Evolutionary conservation across 257 asterid species (phyloP).

Genomic region (Forsythia suspensa): DNA sequence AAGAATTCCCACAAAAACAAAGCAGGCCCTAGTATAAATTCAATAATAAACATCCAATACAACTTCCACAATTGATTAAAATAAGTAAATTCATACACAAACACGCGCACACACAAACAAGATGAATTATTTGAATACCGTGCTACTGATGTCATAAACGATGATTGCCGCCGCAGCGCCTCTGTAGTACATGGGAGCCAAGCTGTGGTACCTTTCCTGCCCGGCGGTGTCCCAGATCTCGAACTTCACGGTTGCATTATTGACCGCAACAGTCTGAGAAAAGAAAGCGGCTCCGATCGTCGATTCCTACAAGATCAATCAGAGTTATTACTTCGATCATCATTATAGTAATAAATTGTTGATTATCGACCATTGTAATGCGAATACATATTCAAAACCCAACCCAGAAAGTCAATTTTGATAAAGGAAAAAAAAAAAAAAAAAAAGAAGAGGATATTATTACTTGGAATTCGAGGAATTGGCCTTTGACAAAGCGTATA

Average conservation of each 20-base stretch:
- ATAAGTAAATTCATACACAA: background rate
- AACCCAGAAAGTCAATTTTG: background rate
- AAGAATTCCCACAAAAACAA: background rate
- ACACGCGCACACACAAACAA: no score
- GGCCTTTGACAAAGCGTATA: slow-evolving; percentile 89
- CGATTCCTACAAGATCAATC: slow-evolving; percentile 60
- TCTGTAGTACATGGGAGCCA: slow-evolving; percentile 98
- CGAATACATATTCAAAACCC: background rate
- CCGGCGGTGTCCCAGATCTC: slow-evolving; percentile 99
- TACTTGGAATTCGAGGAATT: slow-evolving; percentile 89
- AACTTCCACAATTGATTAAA: background rate
- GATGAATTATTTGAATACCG: slow-evolving; percentile 39
- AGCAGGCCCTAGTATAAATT: background rate
- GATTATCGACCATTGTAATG: background rate
- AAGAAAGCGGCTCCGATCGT: slow-evolving; percentile 98
- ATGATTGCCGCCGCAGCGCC: slow-evolving; percentile 98
- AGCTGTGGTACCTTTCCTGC: slow-evolving; percentile 96
- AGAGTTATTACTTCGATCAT: background rate
- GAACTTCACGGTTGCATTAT: slow-evolving; percentile 81
- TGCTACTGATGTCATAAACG: slow-evolving; percentile 83
- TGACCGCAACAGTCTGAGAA: slow-evolving; percentile 78
- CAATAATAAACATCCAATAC: background rate
- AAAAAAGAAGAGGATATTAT: background rate
- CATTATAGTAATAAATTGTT: background rate
- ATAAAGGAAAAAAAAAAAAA: background rate